Evolutionary conservation across 768 basidiomycete genomes (phyloP), one percentile per base, ranked within the genome.

Genomic region (Multifurca ochricompacta): DNA sequence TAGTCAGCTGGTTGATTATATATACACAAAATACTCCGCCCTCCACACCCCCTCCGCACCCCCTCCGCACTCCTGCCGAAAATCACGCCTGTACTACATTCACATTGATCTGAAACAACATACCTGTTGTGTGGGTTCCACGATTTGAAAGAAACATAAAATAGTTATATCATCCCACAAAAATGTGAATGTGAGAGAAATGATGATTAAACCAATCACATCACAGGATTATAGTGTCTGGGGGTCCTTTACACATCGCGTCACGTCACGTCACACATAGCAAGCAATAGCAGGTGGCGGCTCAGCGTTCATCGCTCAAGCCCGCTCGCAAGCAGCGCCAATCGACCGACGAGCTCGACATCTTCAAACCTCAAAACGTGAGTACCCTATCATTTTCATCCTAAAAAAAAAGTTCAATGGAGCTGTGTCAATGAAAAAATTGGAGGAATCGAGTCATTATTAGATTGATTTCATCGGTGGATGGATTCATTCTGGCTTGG

Each of bases 321-420:
- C 14, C 11, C 35, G 8, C 4, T 4, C 34, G 21, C 19, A 11
- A 31, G 21, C 14, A 4, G 13, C 44, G 11, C 27, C 23, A 30
- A 51, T 41, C 32, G 27, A 42, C 45, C 4, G 44, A 46, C 39
- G 39, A 42, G 56, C 32, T 51, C 45, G 27, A 46, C 39, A 41
- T 31, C 32, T 21, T 34, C 25, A 44, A 39, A 57, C 45, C 3
- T 47, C 50, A 41, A 30, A 44, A 42, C 39, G 56, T 57, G 56
- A 57, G 56, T 57, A 52, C 9, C 6, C 4, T 40, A 1, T 27
- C 13, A 0, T 32, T 34, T 28, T 40, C 25, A 19, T 40, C 40
- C 18, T 36, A 14, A 23, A 27, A 16, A 18, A 6, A 25, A 10
- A 21, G 4, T 35, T 9, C 13, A n/a, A 18, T 16, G 36, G n/a